Evolutionary conservation across 768 basidiomycete genomes (phyloP).

Genomic region (Boletellus sp.): DNA sequence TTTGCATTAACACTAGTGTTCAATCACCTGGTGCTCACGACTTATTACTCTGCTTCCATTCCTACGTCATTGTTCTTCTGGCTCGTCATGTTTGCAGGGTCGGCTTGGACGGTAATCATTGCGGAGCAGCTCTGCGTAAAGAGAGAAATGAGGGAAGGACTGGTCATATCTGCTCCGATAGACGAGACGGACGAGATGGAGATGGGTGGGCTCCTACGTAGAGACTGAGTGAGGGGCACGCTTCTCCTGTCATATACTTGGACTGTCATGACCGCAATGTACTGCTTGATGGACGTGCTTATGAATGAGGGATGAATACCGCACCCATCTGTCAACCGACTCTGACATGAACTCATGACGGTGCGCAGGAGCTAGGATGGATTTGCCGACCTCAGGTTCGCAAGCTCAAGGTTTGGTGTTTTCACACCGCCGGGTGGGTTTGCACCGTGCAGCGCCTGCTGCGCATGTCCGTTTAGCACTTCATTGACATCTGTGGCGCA

Average conservation of each 20-base stretch:
- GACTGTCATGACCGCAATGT: conserved; percentile 19
- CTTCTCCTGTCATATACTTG: conserved; percentile 11
- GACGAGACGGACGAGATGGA: conserved; percentile 54
- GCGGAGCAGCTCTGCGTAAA: conserved; percentile 92
- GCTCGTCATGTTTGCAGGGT: conserved; percentile 68
- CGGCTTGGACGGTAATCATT: conserved; percentile 69
- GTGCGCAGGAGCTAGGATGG: not conserved
- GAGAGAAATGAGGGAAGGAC: conserved; percentile 85
- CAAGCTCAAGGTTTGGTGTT: conserved; percentile 16
- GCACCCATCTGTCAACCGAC: conserved; percentile 3
- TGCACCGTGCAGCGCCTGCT: conserved; percentile 4
- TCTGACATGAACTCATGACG: conserved; percentile 5
- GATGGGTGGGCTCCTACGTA: conserved; percentile 45
- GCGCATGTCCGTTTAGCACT: not conserved
- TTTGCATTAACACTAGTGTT: conserved; percentile 88
- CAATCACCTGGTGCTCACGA: conserved; percentile 90
- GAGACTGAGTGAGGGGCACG: conserved; percentile 55
- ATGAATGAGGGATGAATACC: conserved; percentile 14
- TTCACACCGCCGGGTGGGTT: not conserved
- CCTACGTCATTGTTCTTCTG: conserved; percentile 95
- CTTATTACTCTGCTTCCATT: conserved; percentile 63
- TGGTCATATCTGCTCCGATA: conserved; percentile 48
- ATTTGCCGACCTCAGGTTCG: conserved; percentile 2
- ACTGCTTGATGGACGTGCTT: conserved; percentile 11
- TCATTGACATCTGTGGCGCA: conserved; percentile 17